Evolutionary conservation across 441 rosid genomes (phyloP), one percentile per base, ranked within the genome.

Genomic region (Brassica balearica): DNA sequence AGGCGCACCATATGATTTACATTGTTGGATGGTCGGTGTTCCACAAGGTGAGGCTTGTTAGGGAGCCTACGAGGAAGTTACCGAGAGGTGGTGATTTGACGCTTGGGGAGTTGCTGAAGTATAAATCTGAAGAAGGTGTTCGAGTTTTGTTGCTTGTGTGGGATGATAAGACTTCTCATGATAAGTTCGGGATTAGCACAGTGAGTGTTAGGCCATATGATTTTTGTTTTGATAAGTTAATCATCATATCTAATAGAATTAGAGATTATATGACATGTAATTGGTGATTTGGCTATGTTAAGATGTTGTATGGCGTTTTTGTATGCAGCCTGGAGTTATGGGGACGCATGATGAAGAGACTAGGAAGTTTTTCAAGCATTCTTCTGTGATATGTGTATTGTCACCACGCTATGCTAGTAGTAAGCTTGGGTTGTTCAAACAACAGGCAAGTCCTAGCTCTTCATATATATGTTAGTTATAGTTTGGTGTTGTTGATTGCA

Each of bases 111-210:
- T 82, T 95, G 88, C 88, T 95, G 36, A 95, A 93, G 83, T 95
- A 93, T 69, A 95, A 95, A 81, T 93, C 99, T 0, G 85, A 93
- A 83, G 99, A 95, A 80, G 99, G 98, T 19, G 97, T 95, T 48
- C 79, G 99, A 9, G 97, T 93, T 74, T 73, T 95, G 89, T 56
- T 95, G 68, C 86, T 95, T 80, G 81, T 93, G 8, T 95, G 98
- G 99, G 96, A 95, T 61, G 99, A 95, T 71, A 93, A 86, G 83
- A 91, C 97, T 56, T 93, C 97, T 6, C 96, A 85, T 32, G 92
- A 90, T 34, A 88, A 85, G 65, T 87, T 83, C n/a, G 90, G 90
- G 23, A 64, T 91, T 19, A 82, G 70, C 6, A 88, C 90, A 83
- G 97, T 95, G 75, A 86, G 96, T 71, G 59, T 53, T 53, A 48